Base-by-base conservation (phyloP, 2,329 filamentous ascomycete genomes). In the Zymoseptoria passerinii region DNA sequence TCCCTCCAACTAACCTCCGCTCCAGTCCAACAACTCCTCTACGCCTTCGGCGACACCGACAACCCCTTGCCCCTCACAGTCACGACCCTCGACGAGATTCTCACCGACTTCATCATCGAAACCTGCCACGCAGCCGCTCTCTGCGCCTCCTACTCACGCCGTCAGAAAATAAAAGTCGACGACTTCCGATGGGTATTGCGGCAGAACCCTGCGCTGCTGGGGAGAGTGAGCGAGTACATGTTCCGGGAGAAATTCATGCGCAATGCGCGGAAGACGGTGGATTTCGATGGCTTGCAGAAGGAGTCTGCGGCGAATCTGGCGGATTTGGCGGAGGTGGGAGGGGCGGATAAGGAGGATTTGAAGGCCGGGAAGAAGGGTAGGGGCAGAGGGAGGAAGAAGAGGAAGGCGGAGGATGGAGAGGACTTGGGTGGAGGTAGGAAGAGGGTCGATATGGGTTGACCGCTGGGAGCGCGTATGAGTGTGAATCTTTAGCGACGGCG, bases 141-240 rank as follows among this genome's bases (percentile, higher is more conserved):
- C 50, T 86, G 87, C 55, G 94, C 94, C 0, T 86, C 89, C 72
- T 90, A 95, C 74, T 86, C 89, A 2, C 88, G 91, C 0, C 88
- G 94, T 1, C 90, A 95, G 69, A 99, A 99, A 77, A 91, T 99
- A 76, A 99, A 99, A 74, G 89, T 95, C 69, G 92, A 96, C 70
- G 94, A 99, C 75, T 96, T 99, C 77, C 91, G 95, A 70, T 99
- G 95, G 75, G 90, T 91, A 48, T 83, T 97, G 66, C 84, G 94
- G 29, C 84, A 88, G 63, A 95, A 97, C 69, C 86, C 89, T 8
- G 80, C 83, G 59, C 95, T 95, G 72, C 79, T 97, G 50, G 94
- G 94, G 53, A 86, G 92, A 68, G 91, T 97, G 56, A 85, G 90
- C 71, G 91, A 96, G 76, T 84, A 95, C 70, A 82, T 96, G 65